Percentiles rank a stretch among this genome's conserved stretches.
These are phyloP conservation scores for Phallus indusiatus DNA, from an alignment of 768 basidiomycete species.

Conservation along the genomic window DNA sequence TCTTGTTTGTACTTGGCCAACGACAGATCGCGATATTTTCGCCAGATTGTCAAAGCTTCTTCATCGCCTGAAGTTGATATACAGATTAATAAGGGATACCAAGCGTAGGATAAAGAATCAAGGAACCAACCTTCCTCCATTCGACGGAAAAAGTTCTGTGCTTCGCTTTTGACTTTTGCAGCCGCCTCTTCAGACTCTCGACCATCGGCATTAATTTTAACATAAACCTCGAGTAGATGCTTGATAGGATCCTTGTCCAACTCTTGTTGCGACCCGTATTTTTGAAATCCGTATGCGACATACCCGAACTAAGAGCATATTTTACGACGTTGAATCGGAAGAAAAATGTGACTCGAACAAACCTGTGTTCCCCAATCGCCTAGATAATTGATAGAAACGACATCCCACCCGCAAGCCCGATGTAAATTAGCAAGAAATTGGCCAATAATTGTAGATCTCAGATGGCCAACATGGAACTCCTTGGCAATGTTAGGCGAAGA, in stretches of 20 bases:
- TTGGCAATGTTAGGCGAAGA: constrained; percentile 98
- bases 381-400: constrained; percentile 86
- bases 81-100: background rate
- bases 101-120: background rate
- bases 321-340: background rate
- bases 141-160: constrained; percentile 82
- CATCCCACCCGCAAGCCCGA: constrained; percentile 88
- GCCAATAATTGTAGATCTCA: constrained; percentile 98
- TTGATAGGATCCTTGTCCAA: constrained; percentile 87
- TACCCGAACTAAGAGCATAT: constrained; percentile 54
- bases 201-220: constrained; percentile 85
- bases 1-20: constrained; percentile 83
- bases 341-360: constrained; percentile 13
- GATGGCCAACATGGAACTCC: constrained; percentile 94
- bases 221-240: constrained; percentile 90
- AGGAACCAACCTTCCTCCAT: constrained; percentile 68
- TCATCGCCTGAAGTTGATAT: constrained; percentile 47
- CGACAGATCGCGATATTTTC: constrained; percentile 84
- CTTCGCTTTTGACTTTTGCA: constrained; percentile 62
- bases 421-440: constrained; percentile 87
- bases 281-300: constrained; percentile 85
- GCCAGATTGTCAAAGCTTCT: constrained; percentile 77
- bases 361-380: constrained; percentile 99
- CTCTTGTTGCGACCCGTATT: constrained; percentile 79
- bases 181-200: constrained; percentile 37